Conservation (phyloP, 148 eudicot species). For the Suaeda aralocaspica region DNA sequence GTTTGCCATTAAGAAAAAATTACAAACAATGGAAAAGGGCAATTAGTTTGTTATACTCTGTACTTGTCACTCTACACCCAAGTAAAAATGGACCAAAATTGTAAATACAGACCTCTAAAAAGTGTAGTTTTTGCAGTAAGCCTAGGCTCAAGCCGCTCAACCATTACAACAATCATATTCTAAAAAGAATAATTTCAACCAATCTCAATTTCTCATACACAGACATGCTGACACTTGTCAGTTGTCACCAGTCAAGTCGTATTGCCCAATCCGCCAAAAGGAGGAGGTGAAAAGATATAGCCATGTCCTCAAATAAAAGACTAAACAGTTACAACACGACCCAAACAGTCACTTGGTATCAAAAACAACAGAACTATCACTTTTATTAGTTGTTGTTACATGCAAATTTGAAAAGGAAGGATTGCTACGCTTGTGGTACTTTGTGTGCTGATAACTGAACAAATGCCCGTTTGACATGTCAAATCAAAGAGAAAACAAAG, state of each 20-base stretch:
- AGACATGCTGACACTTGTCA: neutral
- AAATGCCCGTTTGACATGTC: conserved; percentile 42
- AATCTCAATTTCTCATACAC: neutral
- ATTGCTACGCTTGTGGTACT: conserved; percentile 92
- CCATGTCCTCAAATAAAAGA: neutral
- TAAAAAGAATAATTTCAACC: neutral
- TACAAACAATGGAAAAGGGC: no score
- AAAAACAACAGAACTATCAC: neutral
- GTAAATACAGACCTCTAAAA: no score
- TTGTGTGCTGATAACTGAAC: conserved; percentile 95
- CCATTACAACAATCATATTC: neutral
- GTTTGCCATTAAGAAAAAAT: neutral
- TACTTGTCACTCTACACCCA: neutral
- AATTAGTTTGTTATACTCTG: neutral
- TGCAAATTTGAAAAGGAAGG: no score
- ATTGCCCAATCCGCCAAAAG: neutral
- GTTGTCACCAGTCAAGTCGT: neutral
- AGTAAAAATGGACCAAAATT: neutral
- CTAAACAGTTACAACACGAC: neutral
- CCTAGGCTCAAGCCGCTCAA: no score
- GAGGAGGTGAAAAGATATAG: neutral
- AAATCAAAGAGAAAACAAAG: conserved; percentile 20
- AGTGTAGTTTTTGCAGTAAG: no score
- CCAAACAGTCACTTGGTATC: neutral
- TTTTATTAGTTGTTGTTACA: no score